Evolutionary conservation across 441 rosid species (phyloP).

Genomic region (Capsella rubella): DNA sequence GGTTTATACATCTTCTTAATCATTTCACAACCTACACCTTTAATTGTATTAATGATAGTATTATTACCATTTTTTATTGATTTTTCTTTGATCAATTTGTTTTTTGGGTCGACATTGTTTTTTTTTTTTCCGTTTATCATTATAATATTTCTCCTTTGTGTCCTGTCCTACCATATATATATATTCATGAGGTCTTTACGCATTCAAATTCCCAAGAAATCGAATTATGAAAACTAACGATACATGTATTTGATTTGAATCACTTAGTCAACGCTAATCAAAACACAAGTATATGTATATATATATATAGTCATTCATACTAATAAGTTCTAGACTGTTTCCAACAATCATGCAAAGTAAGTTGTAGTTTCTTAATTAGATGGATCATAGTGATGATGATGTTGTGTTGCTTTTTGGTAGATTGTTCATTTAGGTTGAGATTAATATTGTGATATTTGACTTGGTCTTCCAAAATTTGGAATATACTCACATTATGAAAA

Average conservation of each 20-base stretch:
- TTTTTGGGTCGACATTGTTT: not conserved
- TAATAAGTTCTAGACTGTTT: not conserved
- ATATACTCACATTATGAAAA: too few species aligned
- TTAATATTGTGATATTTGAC: too few species aligned
- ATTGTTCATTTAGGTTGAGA: not conserved
- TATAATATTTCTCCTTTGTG: not conserved
- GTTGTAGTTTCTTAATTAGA: not conserved
- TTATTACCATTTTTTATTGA: not conserved
- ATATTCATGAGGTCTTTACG: not conserved
- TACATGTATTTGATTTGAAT: not conserved
- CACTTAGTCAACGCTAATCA: not conserved
- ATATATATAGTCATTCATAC: not conserved
- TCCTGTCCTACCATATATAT: not conserved
- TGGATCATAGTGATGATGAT: not conserved
- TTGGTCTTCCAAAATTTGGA: not conserved
- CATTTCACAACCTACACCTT: conserved; percentile 26
- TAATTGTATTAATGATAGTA: conserved; percentile 1
- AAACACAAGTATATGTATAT: not conserved
- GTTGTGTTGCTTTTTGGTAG: not conserved
- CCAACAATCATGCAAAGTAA: not conserved
- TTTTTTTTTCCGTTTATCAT: not conserved
- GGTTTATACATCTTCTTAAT: conserved; percentile 24
- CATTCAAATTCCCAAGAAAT: conserved; percentile 1
- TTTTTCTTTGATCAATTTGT: conserved; percentile 1
- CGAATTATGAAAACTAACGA: not conserved